Conservation (phyloP, 768 basidiomycete genomes). For the Kwoniella botswanensis region DNA sequence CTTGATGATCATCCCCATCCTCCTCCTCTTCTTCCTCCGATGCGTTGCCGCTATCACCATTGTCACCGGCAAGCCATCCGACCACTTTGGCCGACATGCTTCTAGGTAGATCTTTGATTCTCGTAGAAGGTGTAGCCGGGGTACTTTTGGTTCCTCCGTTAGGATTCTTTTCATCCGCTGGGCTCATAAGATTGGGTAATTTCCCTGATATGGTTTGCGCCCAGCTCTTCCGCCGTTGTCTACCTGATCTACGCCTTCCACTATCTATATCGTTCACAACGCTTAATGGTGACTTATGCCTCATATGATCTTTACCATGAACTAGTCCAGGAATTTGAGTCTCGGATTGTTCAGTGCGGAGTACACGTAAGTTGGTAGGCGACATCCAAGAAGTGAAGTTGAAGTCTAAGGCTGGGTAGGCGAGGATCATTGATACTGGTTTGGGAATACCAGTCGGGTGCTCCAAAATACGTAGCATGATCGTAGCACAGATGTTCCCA, state of each 20-base stretch:
- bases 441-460: slow-evolving; percentile 65
- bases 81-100: slow-evolving; percentile 47
- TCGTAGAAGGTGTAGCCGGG: slow-evolving; percentile 20
- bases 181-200: slow-evolving; percentile 33
- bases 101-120: slow-evolving; percentile 36
- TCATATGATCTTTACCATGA: slow-evolving; percentile 82
- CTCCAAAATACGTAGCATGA: slow-evolving; percentile 85
- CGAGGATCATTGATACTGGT: slow-evolving; percentile 82
- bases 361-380: slow-evolving; percentile 74
- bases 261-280: slow-evolving; percentile 78
- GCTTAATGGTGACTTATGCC: slow-evolving; percentile 85
- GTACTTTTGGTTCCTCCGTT: slow-evolving; percentile 13
- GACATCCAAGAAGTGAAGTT: slow-evolving; percentile 94
- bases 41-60: slow-evolving; percentile 3
- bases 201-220: slow-evolving; percentile 54
- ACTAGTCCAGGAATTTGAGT: slow-evolving; percentile 75
- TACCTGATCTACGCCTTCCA: slow-evolving; percentile 31
- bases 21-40: slow-evolving; percentile 60
- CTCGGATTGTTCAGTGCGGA: slow-evolving; percentile 85
- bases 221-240: slow-evolving; percentile 61
- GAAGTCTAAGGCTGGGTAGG: slow-evolving; percentile 92
- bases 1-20: slow-evolving; percentile 63
- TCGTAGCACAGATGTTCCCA: slow-evolving; percentile 80
- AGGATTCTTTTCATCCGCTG: slow-evolving; percentile 24
- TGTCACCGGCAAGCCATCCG: slow-evolving; percentile 35